Evolutionary conservation across 768 basidiomycete genomes (phyloP).

Genomic region (Leccinum truebloodii): DNA sequence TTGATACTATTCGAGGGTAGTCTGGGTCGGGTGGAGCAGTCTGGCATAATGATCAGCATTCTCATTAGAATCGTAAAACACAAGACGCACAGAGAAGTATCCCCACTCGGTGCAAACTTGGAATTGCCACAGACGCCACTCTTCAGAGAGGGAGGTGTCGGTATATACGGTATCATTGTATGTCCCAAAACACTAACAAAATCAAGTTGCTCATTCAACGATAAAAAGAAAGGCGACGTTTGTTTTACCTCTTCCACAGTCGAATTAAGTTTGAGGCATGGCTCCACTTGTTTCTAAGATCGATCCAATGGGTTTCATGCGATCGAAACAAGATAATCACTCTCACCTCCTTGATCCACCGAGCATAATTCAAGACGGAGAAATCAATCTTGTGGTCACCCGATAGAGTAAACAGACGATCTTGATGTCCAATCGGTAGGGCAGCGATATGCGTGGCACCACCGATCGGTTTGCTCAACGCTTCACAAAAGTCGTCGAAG

Average conservation of each 20-base stretch:
- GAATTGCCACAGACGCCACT: constrained; percentile 88
- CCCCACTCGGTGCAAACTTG: constrained; percentile 97
- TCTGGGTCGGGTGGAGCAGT: constrained; percentile 72
- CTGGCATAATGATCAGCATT: constrained; percentile 35
- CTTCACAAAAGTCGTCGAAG: constrained; percentile 71
- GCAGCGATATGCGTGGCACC: constrained; percentile 33
- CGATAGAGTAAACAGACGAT: constrained; percentile 48
- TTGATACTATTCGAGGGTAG: constrained; percentile 77
- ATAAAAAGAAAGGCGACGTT: not conserved
- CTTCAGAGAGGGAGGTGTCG: constrained; percentile 60
- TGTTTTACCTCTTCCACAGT: constrained; percentile 53
- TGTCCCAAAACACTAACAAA: constrained; percentile 80
- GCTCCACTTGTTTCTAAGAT: constrained; percentile 51
- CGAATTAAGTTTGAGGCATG: constrained; percentile 48
- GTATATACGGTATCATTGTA: constrained; percentile 67
- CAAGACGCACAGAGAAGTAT: constrained; percentile 70
- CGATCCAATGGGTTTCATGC: not conserved
- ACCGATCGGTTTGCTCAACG: constrained; percentile 48
- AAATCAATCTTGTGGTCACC: constrained; percentile 55
- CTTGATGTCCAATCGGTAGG: constrained; percentile 49
- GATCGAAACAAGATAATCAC: not conserved
- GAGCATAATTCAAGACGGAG: constrained; percentile 69
- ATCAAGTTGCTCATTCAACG: not conserved
- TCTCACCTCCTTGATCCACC: constrained; percentile 70
- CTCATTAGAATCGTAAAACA: not conserved